Percentiles rank a stretch among this genome's conserved stretches.
phyloP scores from a whole-genome alignment of 768 basidiomycete species.

The Mycena floridula region DNA sequence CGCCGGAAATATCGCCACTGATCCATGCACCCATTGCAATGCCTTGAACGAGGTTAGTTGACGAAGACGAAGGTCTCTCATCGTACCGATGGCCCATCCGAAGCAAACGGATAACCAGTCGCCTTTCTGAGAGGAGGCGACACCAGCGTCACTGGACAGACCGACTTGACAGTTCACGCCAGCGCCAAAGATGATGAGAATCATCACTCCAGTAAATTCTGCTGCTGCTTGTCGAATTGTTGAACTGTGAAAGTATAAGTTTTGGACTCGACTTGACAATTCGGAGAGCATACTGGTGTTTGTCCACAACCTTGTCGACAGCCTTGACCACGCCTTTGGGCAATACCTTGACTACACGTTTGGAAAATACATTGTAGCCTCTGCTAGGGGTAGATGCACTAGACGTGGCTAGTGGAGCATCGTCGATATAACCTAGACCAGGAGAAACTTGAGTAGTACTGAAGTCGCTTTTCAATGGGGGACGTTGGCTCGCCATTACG shows the following conservation, averaged over 20 bases:
- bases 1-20: conserved; percentile 41
- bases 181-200: conserved; percentile 44
- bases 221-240: conserved; percentile 34
- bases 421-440: too few species aligned
- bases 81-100: conserved; percentile 37
- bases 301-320: too few species aligned
- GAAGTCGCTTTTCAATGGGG: too few species aligned
- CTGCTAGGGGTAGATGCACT: too few species aligned
- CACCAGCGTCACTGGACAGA: conserved; percentile 32
- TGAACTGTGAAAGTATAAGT: conserved; percentile 21
- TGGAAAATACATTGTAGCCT: too few species aligned
- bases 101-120: conserved; percentile 35
- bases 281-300: too few species aligned
- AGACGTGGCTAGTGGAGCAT: too few species aligned
- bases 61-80: conserved; percentile 1
- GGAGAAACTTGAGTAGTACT: too few species aligned
- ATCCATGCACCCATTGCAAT: conserved; percentile 43
- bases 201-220: conserved; percentile 49
- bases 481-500: too few species aligned
- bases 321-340: too few species aligned
- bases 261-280: too few species aligned
- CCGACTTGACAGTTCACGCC: conserved; percentile 45
- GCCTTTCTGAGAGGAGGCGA: conserved; percentile 38
- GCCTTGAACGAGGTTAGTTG: conserved; percentile 18
- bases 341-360: too few species aligned